phyloP scores from a whole-genome alignment of 2,329 filamentous ascomycete genomes.

The Seiridium unicorne region DNA sequence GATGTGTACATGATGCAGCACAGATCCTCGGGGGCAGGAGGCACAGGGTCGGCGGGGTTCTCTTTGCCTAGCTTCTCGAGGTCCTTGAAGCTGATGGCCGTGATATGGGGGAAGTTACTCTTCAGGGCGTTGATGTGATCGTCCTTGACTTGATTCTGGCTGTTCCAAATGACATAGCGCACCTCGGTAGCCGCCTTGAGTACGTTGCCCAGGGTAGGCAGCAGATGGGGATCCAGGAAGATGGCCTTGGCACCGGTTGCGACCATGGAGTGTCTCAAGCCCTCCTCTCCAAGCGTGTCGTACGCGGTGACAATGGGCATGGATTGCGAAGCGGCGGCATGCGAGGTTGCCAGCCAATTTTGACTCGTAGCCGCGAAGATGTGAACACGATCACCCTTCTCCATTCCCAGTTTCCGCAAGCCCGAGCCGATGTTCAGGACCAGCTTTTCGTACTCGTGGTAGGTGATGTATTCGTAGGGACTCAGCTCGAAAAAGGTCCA shows the following conservation, averaged over 20 bases:
- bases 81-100: slow-evolving; percentile 49
- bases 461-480: slow-evolving; percentile 74
- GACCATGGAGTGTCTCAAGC: slow-evolving; percentile 67
- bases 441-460: slow-evolving; percentile 73
- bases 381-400: slow-evolving; percentile 69
- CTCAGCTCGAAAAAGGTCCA: slow-evolving; percentile 88
- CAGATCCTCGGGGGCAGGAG: slow-evolving; percentile 70
- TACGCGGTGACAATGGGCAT: slow-evolving; percentile 79
- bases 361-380: slow-evolving; percentile 73
- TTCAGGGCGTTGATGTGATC: slow-evolving; percentile 49
- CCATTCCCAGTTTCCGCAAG: slow-evolving; percentile 70
- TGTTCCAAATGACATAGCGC: slow-evolving; percentile 53
- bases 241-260: slow-evolving; percentile 70
- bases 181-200: slow-evolving; percentile 50
- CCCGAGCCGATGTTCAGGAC: slow-evolving; percentile 67
- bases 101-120: slow-evolving; percentile 45
- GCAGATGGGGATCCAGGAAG: slow-evolving; percentile 72
- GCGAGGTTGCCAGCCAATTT: slow-evolving; percentile 50
- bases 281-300: slow-evolving; percentile 72
- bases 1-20: slow-evolving; percentile 76
- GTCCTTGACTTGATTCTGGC: slow-evolving; percentile 50
- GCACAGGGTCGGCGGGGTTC: slow-evolving; percentile 66
- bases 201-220: slow-evolving; percentile 55
- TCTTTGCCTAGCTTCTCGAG: slow-evolving; percentile 54
- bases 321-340: slow-evolving; percentile 66